Evolutionary conservation across 805 yeast species (phyloP), one percentile per base, ranked within the genome.

Genomic region (Saturnispora sekii): DNA sequence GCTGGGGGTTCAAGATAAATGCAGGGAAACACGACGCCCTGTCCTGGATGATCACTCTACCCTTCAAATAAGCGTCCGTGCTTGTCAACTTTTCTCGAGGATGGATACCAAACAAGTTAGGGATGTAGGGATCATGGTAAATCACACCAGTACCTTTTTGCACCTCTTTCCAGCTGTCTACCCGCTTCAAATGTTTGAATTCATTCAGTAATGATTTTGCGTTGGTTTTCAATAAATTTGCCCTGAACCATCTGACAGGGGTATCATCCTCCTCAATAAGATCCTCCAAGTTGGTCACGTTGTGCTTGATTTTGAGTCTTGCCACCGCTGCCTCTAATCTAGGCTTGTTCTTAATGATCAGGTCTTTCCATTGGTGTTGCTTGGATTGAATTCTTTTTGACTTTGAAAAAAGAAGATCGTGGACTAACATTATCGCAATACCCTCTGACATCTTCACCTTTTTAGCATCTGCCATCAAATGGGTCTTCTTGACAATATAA

Each of bases 21-120:
- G 94, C 96, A 0, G 99, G 99, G 58, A 93, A 88, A 61, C 98
- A 93, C 1, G 97, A 88, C 0, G 97, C 96, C 42, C 98, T 69
- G 59, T 93, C 98, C 64, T 93, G 99, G 48, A 93, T 85, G 44
- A 93, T 89, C 12, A 90, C 67, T 43, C 80, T 72, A 0, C 98
- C 98, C 10, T 68, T 65, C 43, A 74, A 67, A 61, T 93, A 93
- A 1, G 83, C 74, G 26, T 74, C 74, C n/a, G 82, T 73, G 2
- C 75, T 62, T 17, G 88, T 79, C 15, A 93, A 63, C 48, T 76
- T 75, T 45, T 82, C 90, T 34, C 72, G 67, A 9, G 96, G 94
- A 51, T 82, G 82, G 5, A 90, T 71, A 6, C 97, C 97, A 61
- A 74, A 89, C 14, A 93, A 67, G 50, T 83, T 69, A 2, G 89